phyloP scores from a whole-genome alignment of 2,329 filamentous ascomycete species.

The Penicillium brevicompactum region DNA sequence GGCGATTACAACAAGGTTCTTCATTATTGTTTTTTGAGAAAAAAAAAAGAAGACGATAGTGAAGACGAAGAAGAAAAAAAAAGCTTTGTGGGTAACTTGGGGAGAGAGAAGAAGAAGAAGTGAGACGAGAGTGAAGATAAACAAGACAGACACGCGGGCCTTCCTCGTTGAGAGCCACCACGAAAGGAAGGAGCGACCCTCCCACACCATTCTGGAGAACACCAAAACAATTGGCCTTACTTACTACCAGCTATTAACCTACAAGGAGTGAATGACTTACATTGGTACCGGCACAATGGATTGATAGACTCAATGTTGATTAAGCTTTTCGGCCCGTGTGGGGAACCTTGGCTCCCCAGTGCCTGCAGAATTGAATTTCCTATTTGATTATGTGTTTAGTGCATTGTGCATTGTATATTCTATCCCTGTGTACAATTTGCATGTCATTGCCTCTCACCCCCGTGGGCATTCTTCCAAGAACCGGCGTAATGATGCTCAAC shows the following conservation, averaged over 20 bases:
- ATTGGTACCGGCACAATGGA: neutral
- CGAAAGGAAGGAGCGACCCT: neutral
- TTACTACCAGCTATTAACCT: neutral
- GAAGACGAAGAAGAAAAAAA: neutral
- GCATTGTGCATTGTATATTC: neutral
- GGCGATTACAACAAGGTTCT: too few relatives aligned
- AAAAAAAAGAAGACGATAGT: too few relatives aligned
- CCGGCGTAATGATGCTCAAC: slow-evolving; percentile 20
- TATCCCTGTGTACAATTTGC: neutral
- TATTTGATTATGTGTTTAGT: neutral
- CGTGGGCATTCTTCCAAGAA: slow-evolving; percentile 19
- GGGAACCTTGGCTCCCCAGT: neutral
- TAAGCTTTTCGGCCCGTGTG: slow-evolving; percentile 12
- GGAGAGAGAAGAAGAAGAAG: neutral
- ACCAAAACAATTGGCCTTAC: neutral
- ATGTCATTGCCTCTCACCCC: slow-evolving; percentile 1
- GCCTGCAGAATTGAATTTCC: neutral
- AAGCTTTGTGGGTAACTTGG: neutral
- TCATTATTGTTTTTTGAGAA: too few relatives aligned
- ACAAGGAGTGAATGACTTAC: neutral
- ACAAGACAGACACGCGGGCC: neutral
- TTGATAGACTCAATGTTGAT: neutral
- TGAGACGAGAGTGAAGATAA: neutral
- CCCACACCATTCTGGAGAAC: neutral
- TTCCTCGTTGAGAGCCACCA: neutral